Evolutionary conservation across 2,329 filamentous ascomycete species (phyloP), one percentile per base, ranked within the genome.

Genomic region (Sclerotinia borealis): DNA sequence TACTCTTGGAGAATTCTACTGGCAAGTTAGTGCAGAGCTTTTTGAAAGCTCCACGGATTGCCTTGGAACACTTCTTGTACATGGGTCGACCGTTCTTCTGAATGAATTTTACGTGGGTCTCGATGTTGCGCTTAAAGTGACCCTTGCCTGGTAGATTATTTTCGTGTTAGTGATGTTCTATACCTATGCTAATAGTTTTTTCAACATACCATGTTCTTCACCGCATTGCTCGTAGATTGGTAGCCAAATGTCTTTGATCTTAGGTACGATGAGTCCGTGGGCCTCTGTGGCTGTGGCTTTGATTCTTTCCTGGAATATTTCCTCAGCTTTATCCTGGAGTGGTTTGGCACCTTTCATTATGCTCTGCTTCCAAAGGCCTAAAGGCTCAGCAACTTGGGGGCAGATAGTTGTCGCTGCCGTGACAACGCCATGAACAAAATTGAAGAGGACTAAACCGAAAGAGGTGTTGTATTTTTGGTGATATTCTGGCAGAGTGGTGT

Each of bases 71-170:
- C 9, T 22, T 13, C n/a, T 47, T 39, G n/a, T 68, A 61, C 59
- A 69, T 67, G 8, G 22, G 5, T 6, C 25, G 4, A 8, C 66
- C 66, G 0, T 55, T n/a, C 3, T 64, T 47, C 10, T 25, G 61
- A 48, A 68, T 61, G 1, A 31, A 36, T 7, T 19, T 34, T 13
- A 52, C 19, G 48, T 67, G 66, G 7, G 41, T 43, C 2, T 45
- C n/a, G n/a, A 54, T 66, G 41, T 69, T 69, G 25, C 63, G 39
- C 9, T 56, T 27, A 25, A 55, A 68, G 36, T 59, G 64, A 5
- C 68, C 68, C 1, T 2, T 45, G 11, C 67, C 67, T 66, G 9
- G 11, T 51, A 19, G 19, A 25, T 15, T 37, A 29, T 64, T 43
- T 59, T 54, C 22, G 19, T 51, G 17, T 34, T 7, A 27, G 9